phyloP scores from a whole-genome alignment of 495 filamentous ascomycete genomes.

The Neurospora sp. region DNA sequence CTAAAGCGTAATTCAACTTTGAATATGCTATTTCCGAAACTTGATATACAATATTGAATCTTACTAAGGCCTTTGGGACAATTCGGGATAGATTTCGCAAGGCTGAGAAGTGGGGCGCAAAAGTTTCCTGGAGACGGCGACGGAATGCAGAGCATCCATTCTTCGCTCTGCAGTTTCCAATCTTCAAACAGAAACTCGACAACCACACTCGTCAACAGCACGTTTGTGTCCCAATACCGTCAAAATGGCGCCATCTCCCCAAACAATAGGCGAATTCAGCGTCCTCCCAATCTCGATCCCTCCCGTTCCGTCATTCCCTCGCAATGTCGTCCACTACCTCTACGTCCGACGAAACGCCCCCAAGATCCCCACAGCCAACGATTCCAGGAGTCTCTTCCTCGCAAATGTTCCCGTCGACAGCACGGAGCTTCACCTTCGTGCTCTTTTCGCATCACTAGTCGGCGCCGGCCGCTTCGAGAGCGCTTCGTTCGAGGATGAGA shows the following conservation, averaged over 20 bases:
- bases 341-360: constrained; percentile 77
- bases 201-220: neutral
- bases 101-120: neutral
- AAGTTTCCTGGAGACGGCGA: neutral
- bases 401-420: constrained; percentile 83
- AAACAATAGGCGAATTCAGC: constrained; percentile 35
- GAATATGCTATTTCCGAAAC: too few species aligned
- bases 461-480: constrained; percentile 66
- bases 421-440: constrained; percentile 63
- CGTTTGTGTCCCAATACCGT: neutral
- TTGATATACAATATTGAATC: too few species aligned
- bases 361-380: constrained; percentile 60
- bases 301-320: constrained; percentile 45
- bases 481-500: constrained; percentile 56
- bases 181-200: neutral
- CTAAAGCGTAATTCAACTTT: too few species aligned
- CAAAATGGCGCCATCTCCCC: constrained; percentile 22
- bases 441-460: constrained; percentile 59
- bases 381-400: constrained; percentile 70
- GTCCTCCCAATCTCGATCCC: constrained; percentile 52
- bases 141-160: neutral
- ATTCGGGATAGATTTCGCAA: too few species aligned
- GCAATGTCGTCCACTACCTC: constrained; percentile 65
- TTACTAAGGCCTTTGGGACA: too few species aligned
- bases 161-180: neutral